Evolutionary conservation across 129 eudicot genomes (phyloP), one percentile per base, ranked within the genome.

Genomic region (Rutidosis leptorrhynchoides): DNA sequence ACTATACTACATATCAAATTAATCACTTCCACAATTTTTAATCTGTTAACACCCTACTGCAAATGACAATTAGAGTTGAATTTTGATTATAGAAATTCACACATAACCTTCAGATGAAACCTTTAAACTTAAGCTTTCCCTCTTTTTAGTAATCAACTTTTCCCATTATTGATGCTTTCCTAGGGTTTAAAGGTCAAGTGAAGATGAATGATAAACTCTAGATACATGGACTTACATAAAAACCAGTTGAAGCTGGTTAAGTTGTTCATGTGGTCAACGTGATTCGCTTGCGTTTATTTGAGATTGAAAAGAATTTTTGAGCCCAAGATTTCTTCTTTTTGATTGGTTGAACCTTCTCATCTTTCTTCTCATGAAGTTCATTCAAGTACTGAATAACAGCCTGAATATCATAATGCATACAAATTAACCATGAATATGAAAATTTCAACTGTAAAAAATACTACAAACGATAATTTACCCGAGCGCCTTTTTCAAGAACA

Each of bases 281-380:
- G 79, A 77, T 67, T 68, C 89, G 84, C 78, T 85, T 85, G 77
- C 96, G 85, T 80, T 92, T 85, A 58, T 85, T 88, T 35, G 87
- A 77, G 49, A 57, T 83, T 23, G 95, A 78, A 78, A 85, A 88
- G 76, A 77, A 88, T 3, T 79, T 81, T 6, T 77, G 83, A 77
- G 83, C 80, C 98, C 98, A 92, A n/a, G 89, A 77, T 74, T 92
- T 92, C 85, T 85, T 92, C 83, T 83, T 83, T 76, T 88, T 92
- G 58, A 80, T 79, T 0, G 96, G 93, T 71, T 80, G 85, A 69
- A 80, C 74, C 79, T 88, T 88, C 57, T 78, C 89, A 7, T 88
- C 91, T 72, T 77, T 85, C 70, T 83, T 77, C 5, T 81, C 80
- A 30, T 74, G 85, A 26, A 85, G 85, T 70, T 92, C 96, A 58